Percentiles rank a stretch among this genome's conserved stretches.
phyloP scores from a whole-genome alignment of 2,329 filamentous ascomycete species.

The Diaporthe aspalathi region DNA sequence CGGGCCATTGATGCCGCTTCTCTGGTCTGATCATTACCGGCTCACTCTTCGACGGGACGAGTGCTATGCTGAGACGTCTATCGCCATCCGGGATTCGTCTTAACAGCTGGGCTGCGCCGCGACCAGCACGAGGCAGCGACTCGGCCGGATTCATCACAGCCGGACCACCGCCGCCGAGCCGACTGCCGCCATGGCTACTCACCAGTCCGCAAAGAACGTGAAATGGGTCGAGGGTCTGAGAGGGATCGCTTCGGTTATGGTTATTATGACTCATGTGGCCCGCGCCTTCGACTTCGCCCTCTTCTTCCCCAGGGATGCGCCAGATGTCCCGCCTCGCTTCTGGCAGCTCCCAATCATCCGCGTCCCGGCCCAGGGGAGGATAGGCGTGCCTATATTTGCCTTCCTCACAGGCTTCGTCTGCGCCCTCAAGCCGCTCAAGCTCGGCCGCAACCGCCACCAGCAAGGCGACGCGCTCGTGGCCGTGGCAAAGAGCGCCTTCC shows the following conservation, averaged over 20 bases:
- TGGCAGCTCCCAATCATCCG: slow-evolving; percentile 64
- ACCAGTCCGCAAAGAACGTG: slow-evolving; percentile 43
- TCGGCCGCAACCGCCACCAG: slow-evolving; percentile 58
- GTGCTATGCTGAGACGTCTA: slow-evolving; percentile 12
- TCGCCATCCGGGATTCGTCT: slow-evolving; percentile 1
- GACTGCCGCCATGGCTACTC: slow-evolving; percentile 19
- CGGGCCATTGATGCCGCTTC: neutral
- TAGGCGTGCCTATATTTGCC: slow-evolving; percentile 67
- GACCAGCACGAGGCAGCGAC: slow-evolving; percentile 6
- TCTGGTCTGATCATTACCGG: neutral
- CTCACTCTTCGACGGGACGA: neutral
- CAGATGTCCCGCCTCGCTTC: slow-evolving; percentile 55
- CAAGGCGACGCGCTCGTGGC: slow-evolving; percentile 55
- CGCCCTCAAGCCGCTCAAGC: slow-evolving; percentile 64
- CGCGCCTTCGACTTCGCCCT: slow-evolving; percentile 63
- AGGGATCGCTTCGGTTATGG: slow-evolving; percentile 64
- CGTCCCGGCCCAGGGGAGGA: slow-evolving; percentile 65
- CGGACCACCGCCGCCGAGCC: neutral
- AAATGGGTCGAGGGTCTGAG: slow-evolving; percentile 57
- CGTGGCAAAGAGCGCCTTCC: slow-evolving; percentile 64
- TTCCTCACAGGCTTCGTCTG: slow-evolving; percentile 68
- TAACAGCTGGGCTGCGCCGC: slow-evolving; percentile 5
- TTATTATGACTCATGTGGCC: slow-evolving; percentile 63
- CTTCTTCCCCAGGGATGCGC: slow-evolving; percentile 59
- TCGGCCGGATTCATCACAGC: neutral